A percentile compares a stretch with the other conserved stretches of the same genome.
These are phyloP conservation scores for Hydnomerulius pinastri DNA, from an alignment of 768 basidiomycete genomes.

Conservation along the genomic window DNA sequence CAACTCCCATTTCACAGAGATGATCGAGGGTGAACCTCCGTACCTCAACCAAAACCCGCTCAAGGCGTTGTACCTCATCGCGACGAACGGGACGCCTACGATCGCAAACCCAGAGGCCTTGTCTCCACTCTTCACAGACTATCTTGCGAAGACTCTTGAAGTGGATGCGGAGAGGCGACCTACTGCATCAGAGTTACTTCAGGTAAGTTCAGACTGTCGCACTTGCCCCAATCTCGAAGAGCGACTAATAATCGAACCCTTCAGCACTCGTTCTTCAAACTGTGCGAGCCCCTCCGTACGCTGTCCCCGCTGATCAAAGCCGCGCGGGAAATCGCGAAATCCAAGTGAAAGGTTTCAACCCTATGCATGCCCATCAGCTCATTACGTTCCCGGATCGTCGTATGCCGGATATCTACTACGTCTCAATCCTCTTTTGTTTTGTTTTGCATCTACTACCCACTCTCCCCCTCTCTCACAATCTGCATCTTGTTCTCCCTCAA, in stretches of 20 bases:
- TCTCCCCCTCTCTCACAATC: constrained; percentile 13
- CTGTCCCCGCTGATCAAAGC: constrained; percentile 91
- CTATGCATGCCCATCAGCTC: background rate
- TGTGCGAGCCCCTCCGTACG: constrained; percentile 84
- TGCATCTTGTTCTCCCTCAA: constrained; percentile 16
- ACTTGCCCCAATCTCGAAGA: background rate
- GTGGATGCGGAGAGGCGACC: constrained; percentile 96
- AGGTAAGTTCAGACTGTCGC: constrained; percentile 45
- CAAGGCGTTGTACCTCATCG: constrained; percentile 96
- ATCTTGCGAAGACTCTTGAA: constrained; percentile 83
- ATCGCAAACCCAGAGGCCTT: constrained; percentile 88
- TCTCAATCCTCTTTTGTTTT: background rate
- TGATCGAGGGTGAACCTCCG: constrained; percentile 98
- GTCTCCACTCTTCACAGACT: constrained; percentile 83
- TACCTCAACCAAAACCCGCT: constrained; percentile 96
- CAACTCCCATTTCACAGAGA: constrained; percentile 54
- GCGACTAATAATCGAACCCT: constrained; percentile 6
- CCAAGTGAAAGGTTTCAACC: constrained; percentile 32
- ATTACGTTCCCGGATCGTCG: constrained; percentile 3
- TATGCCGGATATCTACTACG: constrained; percentile 16
- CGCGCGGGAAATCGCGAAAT: constrained; percentile 82
- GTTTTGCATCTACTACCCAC: constrained; percentile 19
- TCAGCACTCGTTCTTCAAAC: constrained; percentile 86
- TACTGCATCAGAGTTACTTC: constrained; percentile 75
- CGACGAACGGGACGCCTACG: constrained; percentile 95